Conservation (phyloP, 192 early-diverging fungal species). For the Umbelopsis sp. region DNA sequence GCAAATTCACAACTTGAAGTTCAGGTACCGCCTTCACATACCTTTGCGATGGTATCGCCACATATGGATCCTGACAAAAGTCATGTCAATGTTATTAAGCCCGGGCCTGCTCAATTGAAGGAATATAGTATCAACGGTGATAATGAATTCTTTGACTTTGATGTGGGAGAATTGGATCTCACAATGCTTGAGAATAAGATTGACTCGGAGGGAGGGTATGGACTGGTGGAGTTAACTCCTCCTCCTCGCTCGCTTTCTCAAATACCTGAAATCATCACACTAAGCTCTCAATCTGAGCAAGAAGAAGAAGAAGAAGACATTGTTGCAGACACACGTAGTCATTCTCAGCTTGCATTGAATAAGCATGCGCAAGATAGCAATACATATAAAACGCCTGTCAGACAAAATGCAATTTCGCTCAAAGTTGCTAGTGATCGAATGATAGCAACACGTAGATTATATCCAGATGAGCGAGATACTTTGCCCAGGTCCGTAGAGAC, state of each 20-base stretch:
- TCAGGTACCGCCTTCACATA: too few species aligned
- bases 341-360: neutral
- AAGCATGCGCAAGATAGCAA: neutral
- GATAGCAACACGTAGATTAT: too few species aligned
- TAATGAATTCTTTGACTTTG: neutral
- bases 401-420: too few species aligned
- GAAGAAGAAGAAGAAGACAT: neutral
- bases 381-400: too few species aligned
- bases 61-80: too few species aligned
- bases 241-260: neutral
- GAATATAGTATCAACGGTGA: neutral
- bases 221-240: neutral
- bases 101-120: neutral
- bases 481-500: neutral
- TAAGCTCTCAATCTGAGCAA: neutral
- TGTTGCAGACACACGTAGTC: too few species aligned
- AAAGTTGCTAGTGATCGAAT: too few species aligned
- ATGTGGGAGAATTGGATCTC: constrained; percentile 9
- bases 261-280: neutral
- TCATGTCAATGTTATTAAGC: neutral
- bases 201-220: constrained; percentile 15
- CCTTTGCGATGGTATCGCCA: too few species aligned
- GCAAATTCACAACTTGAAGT: too few species aligned
- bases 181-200: constrained; percentile 14
- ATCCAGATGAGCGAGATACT: too few species aligned